Evolutionary conservation across 2,329 filamentous ascomycete genomes (phyloP).

Genomic region (Aspergillus pseudotamarii): DNA sequence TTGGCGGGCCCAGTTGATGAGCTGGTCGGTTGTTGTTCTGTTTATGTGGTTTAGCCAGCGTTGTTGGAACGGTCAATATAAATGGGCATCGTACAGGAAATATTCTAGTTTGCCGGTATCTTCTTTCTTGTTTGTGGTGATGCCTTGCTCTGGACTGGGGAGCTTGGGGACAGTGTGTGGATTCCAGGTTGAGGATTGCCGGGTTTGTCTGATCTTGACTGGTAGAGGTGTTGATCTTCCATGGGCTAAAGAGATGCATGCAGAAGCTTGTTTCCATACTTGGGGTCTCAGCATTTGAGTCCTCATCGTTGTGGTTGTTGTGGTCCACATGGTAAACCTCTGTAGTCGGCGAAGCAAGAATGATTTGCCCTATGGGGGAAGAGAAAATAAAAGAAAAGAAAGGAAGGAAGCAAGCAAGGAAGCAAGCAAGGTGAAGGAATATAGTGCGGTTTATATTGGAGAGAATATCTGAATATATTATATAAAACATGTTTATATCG

Average conservation of each 20-base stretch:
- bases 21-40: not conserved
- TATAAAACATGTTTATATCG: not conserved
- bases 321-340: not conserved
- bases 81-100: not conserved
- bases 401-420: too few relatives aligned
- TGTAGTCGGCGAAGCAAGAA: not conserved
- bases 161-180: not conserved
- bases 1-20: constrained; percentile 87
- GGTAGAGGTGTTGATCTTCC: not conserved
- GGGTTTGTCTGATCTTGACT: not conserved
- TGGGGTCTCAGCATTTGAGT: not conserved
- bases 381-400: not conserved
- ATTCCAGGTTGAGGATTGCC: not conserved
- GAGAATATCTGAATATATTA: not conserved
- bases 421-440: not conserved
- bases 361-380: not conserved
- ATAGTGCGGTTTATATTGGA: not conserved
- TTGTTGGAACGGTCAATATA: not conserved
- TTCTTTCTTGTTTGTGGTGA: not conserved
- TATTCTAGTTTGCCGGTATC: not conserved
- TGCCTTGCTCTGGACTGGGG: not conserved
- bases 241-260: not conserved
- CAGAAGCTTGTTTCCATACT: not conserved
- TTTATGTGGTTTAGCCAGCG: not conserved
- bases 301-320: not conserved